Percentiles rank a stretch among this genome's conserved stretches.
These are phyloP conservation scores for Uronychia binucleata DNA, from an alignment of 73 alveolate species.

Conservation along the genomic window DNA sequence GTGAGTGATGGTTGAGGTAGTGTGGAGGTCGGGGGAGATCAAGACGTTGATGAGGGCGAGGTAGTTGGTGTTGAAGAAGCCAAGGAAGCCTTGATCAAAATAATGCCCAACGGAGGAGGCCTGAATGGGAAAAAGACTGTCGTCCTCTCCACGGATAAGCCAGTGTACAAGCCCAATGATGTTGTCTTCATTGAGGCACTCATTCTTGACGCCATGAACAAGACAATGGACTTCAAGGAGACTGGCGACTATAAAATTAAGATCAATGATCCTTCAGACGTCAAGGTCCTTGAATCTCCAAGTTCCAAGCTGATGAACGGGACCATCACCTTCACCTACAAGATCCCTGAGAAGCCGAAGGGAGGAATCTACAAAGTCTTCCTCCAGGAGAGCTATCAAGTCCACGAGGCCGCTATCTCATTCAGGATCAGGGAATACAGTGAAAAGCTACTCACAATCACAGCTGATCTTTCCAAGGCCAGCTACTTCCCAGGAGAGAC, in stretches of 20 bases:
- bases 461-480: slow-evolving; percentile 22
- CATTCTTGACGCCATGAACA: slow-evolving; percentile 34
- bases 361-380: slow-evolving; percentile 31
- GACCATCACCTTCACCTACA: slow-evolving; percentile 25
- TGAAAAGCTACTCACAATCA: slow-evolving; percentile 9
- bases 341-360: slow-evolving; percentile 16
- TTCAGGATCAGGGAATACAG: slow-evolving; percentile 36
- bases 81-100: background rate
- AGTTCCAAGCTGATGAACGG: background rate
- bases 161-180: slow-evolving; percentile 45
- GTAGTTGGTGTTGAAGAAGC: background rate
- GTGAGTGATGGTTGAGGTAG: no score
- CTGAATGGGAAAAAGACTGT: background rate
- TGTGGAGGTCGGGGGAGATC: no score
- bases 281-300: background rate
- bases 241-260: background rate
- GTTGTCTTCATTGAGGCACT: slow-evolving; percentile 30
- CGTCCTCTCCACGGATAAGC: slow-evolving; percentile 24
- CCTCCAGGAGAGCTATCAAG: background rate
- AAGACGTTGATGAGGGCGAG: background rate
- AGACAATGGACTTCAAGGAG: background rate
- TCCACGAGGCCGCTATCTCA: background rate
- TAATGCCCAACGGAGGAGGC: background rate
- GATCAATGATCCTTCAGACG: background rate
- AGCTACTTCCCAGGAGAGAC: slow-evolving; percentile 38